Base-by-base conservation (phyloP, 768 basidiomycete species). In the Dendrothele bispora region DNA sequence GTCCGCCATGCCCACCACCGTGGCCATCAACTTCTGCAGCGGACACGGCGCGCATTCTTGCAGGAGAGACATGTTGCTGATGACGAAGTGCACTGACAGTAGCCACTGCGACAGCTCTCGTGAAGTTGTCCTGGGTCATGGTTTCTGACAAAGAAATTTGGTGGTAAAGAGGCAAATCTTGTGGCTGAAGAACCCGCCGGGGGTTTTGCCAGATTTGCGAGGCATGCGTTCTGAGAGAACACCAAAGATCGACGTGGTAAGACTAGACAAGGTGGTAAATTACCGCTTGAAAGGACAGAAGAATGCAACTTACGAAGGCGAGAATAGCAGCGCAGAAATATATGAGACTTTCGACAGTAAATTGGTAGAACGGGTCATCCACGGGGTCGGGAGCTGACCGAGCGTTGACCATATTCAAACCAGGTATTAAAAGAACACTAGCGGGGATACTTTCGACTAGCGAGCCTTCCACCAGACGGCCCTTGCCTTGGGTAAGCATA, bases 201-300 rank as follows among this genome's bases (percentile, higher is more conserved):
- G 95, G 94, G 61, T 98, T 98, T 63, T 98, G 94, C 97, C 97
- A 99, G 57, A 99, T 99, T 63, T 98, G 97, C 14, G 88, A 84
- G 7, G 97, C 97, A 62, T 99, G 97, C 1, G 97, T 99, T 38
- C 92, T 86, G 15, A 99, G 82, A 30, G 97, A 98, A 73, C 98
- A 99, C 97, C 97, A 98, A 1, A 98, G 75, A 28, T 95, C 97
- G 49, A 98, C 82, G 36, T 98, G 80, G 66, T 99, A 99, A 1
- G 95, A 97, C 94, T 98, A 32, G 36, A 17, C 14, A 27, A 18
- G 36, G 14, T n/a, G n/a, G n/a, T n/a, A n/a, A n/a, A n/a, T n/a
- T n/a, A n/a, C n/a, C n/a, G n/a, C n/a, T n/a, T n/a, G n/a, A n/a
- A n/a, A n/a, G n/a, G n/a, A n/a, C n/a, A n/a, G n/a, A n/a, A n/a